A percentile compares a stretch with the other conserved stretches of the same genome.
phyloP scores from a whole-genome alignment of 1,139 yeast genomes.

The Taiozyma sp. region DNA sequence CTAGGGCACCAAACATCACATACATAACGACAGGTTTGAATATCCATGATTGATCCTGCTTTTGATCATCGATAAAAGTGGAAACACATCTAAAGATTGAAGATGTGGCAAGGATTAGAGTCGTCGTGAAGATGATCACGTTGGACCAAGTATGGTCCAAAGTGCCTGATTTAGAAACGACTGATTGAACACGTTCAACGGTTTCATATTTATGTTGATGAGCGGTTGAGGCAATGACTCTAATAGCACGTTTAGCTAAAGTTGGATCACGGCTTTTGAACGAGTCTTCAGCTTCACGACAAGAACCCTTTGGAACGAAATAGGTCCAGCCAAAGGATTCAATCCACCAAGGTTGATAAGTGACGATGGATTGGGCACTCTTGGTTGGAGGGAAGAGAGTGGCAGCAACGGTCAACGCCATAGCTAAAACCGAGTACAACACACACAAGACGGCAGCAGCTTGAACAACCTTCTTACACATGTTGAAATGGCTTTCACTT shows the following conservation, averaged over 20 bases:
- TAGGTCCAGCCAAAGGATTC: constrained; percentile 54
- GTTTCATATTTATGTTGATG: constrained; percentile 32
- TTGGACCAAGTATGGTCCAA: constrained; percentile 44
- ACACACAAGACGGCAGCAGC: constrained; percentile 54
- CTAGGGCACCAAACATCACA: constrained; percentile 63
- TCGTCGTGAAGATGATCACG: constrained; percentile 43
- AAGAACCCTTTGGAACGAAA: constrained; percentile 47
- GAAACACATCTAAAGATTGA: constrained; percentile 55
- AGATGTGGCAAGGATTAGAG: constrained; percentile 51
- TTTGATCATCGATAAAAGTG: constrained; percentile 38
- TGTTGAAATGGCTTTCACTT: constrained; percentile 37
- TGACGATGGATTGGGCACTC: constrained; percentile 48
- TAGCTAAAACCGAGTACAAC: constrained; percentile 55
- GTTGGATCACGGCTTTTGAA: constrained; percentile 51
- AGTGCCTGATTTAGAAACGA: constrained; percentile 27
- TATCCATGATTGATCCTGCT: constrained; percentile 35
- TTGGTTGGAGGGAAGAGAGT: constrained; percentile 53
- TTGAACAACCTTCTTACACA: constrained; percentile 54
- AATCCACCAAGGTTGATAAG: constrained; percentile 81
- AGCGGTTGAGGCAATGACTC: constrained; percentile 36
- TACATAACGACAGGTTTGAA: constrained; percentile 58
- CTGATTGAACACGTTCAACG: constrained; percentile 27
- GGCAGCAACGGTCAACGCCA: constrained; percentile 45
- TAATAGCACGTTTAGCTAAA: constrained; percentile 37
- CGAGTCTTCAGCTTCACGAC: constrained; percentile 43